A percentile compares a stretch with the other conserved stretches of the same genome.
These are phyloP conservation scores for Alternaria tenuissima DNA, from an alignment of 2,329 filamentous ascomycete genomes.

Conservation along the genomic window DNA sequence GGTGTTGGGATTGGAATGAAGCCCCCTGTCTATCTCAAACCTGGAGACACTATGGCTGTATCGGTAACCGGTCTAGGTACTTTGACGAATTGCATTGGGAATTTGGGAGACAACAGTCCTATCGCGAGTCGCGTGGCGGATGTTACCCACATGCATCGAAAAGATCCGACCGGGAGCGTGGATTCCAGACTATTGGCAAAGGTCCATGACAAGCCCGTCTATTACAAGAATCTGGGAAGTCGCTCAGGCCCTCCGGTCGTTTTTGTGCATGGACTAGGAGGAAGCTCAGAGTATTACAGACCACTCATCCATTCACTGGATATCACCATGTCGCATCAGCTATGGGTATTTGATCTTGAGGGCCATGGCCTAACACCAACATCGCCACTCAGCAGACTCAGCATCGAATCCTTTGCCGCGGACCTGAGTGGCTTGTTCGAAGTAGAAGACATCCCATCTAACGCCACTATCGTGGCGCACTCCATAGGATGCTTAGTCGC, in stretches of 20 bases:
- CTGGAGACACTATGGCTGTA: slow-evolving; percentile 35
- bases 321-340: slow-evolving; percentile 40
- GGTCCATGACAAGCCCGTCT: background rate
- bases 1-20: slow-evolving; percentile 52
- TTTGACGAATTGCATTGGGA: background rate
- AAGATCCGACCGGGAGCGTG: background rate
- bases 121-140: background rate
- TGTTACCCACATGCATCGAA: background rate
- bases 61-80: slow-evolving; percentile 27
- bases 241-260: slow-evolving; percentile 48
- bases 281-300: slow-evolving; percentile 55
- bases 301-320: slow-evolving; percentile 54
- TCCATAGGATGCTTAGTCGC: slow-evolving; percentile 62
- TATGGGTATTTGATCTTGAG: slow-evolving; percentile 63
- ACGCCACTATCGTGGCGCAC: slow-evolving; percentile 59
- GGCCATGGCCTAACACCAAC: slow-evolving; percentile 65
- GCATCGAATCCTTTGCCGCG: slow-evolving; percentile 42
- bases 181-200: background rate
- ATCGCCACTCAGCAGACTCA: slow-evolving; percentile 54
- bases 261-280: slow-evolving; percentile 66
- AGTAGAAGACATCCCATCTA: slow-evolving; percentile 38
- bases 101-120: background rate
- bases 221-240: background rate
- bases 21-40: slow-evolving; percentile 42
- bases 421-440: slow-evolving; percentile 56